Evolutionary conservation across 2,329 filamentous ascomycete genomes (phyloP), one percentile per base, ranked within the genome.

Genomic region (Paraconiothyrium brasiliense): DNA sequence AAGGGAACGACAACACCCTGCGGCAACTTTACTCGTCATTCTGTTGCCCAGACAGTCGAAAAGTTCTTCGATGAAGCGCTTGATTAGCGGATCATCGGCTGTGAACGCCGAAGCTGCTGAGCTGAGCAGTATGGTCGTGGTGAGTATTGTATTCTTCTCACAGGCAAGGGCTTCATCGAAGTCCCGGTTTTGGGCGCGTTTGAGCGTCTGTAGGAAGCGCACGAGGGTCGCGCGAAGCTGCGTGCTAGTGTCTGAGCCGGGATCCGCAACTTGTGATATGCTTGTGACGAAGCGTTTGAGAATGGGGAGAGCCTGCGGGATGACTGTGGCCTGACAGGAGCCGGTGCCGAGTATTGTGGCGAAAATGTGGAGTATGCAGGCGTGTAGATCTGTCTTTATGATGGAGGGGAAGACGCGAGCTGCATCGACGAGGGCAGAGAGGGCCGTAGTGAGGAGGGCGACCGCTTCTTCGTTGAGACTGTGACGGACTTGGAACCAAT

Each of bases 351-450:
- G 86, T 60, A 97, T 95, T 0, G 93, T 97, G 57, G 92, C 91
- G 75, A 98, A 97, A 58, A 98, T 97, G 81, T 99, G 94, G 54
- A 99, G 87, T 68, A 98, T 97, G 73, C 94, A 98, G 43, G 95
- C 94, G 74, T 98, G 93, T 7, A 99, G 85, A 76, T 99, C 95
- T 10, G 93, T 94, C 75, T 95, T 95, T 82, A 99, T 99, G 71
- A 99, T 94, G 2, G 92, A 89, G 0, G 96, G 96, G 80, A 99
- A 99, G 16, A 98, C 93, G 64, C 96, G 92, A 7, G 95, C 94
- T 1, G 95, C 94, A 73, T 98, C 93, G 3, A 98, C 95, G 1
- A 99, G 87, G 1, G 95, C 92, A 62, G 94, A 91, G 1, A 99
- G 84, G 0, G 93, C 90, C 1, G 91, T 89, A 27, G 89, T 89